Percentiles rank a stretch among this genome's conserved stretches.
phyloP scores from a whole-genome alignment of 2,329 filamentous ascomycete genomes.

The Diplodia sapinea region DNA sequence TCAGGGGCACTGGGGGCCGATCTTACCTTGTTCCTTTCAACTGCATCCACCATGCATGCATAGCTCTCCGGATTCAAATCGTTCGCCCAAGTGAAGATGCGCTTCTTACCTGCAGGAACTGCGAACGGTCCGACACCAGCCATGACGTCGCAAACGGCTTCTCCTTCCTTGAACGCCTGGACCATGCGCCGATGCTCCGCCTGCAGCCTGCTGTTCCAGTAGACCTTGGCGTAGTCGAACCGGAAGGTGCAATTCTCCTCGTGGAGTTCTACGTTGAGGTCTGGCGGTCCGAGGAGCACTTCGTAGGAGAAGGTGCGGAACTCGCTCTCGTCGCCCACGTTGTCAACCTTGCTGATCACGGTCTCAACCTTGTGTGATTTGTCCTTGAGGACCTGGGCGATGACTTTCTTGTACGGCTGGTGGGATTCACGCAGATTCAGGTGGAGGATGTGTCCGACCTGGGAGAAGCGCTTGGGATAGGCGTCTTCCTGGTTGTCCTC shows the following conservation, averaged over 20 bases:
- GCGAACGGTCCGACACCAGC: slow-evolving; percentile 96
- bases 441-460: slow-evolving; percentile 88
- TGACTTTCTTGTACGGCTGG: slow-evolving; percentile 82
- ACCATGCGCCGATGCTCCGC: slow-evolving; percentile 86
- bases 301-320: slow-evolving; percentile 95
- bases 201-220: slow-evolving; percentile 94
- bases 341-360: slow-evolving; percentile 94
- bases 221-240: slow-evolving; percentile 95
- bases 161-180: slow-evolving; percentile 73
- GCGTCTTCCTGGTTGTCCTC: slow-evolving; percentile 79
- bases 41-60: slow-evolving; percentile 71
- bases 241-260: slow-evolving; percentile 86
- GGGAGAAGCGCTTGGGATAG: slow-evolving; percentile 83
- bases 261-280: slow-evolving; percentile 81
- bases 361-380: slow-evolving; percentile 81
- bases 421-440: slow-evolving; percentile 86
- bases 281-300: slow-evolving; percentile 78
- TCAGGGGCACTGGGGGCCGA: slow-evolving; percentile 10
- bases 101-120: slow-evolving; percentile 85
- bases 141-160: slow-evolving; percentile 96
- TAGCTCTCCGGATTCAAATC: slow-evolving; percentile 94
- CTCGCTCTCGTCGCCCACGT: slow-evolving; percentile 82
- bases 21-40: slow-evolving; percentile 72
- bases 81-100: slow-evolving; percentile 94
- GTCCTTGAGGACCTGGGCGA: slow-evolving; percentile 84